These are phyloP conservation scores for Aspergillus puulaauensis DNA, from an alignment of 2,329 filamentous ascomycete genomes.

Conservation along the genomic window DNA sequence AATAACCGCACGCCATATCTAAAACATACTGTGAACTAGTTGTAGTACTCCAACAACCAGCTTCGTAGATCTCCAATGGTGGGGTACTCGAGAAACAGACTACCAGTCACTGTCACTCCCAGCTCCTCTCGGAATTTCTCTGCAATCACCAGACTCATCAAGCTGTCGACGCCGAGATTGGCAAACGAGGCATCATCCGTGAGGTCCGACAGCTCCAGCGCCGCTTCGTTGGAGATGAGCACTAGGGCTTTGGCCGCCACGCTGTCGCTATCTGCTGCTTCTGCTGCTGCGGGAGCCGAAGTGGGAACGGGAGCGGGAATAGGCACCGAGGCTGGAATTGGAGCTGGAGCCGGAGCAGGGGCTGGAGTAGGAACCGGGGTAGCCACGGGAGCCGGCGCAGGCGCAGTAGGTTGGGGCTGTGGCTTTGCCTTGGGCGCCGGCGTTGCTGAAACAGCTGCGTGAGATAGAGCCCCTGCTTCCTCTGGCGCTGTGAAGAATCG, in stretches of 20 bases:
- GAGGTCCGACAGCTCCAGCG: conserved; percentile 24
- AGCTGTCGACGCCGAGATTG: conserved; percentile 35
- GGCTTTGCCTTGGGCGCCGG: background rate
- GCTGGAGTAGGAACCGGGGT: background rate
- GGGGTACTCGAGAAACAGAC: conserved; percentile 23
- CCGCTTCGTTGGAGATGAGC: conserved; percentile 30
- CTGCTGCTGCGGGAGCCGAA: background rate
- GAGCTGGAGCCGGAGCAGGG: background rate
- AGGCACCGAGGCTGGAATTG: no score
- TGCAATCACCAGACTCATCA: conserved; percentile 36
- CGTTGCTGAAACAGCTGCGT: background rate
- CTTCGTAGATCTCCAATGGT: conserved; percentile 19
- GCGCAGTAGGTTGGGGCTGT: background rate
- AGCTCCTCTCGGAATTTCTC: conserved; percentile 34
- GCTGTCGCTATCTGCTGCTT: background rate
- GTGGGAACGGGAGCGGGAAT: background rate
- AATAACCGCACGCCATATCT: background rate
- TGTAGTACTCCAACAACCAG: conserved; percentile 18
- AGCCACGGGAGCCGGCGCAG: background rate
- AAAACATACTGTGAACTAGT: background rate
- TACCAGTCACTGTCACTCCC: conserved; percentile 26
- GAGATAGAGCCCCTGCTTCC: background rate
- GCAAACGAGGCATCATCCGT: conserved; percentile 26
- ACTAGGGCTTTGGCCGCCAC: conserved; percentile 17
- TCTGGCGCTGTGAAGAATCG: conserved; percentile 18